Evolutionary conservation across 2,329 filamentous ascomycete species (phyloP), one percentile per base, ranked within the genome.

Genomic region (Purpureocillium takamizusanense): DNA sequence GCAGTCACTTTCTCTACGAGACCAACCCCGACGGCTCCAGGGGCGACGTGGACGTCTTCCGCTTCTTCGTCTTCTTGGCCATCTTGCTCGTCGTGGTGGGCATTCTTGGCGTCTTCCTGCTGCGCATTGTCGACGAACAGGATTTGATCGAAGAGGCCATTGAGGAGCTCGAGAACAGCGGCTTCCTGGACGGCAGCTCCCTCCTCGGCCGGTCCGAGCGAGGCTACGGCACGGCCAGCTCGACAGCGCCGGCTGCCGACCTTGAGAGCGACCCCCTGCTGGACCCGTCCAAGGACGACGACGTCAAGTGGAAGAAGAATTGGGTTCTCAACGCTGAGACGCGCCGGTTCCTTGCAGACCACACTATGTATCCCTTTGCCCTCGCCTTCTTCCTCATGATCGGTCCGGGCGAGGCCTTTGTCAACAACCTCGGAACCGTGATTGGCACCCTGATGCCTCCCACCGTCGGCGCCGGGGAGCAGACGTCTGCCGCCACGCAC

Each of bases 371-470:
- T 90, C 85, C 81, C 56, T 82, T 98, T 48, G 87, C 90, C 0
- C 67, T 81, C 1, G 89, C 88, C 15, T 97, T 98, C 63, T 86
- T 97, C 60, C 74, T 97, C 45, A 86, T 95, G 50, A 86, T 89
- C 38, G 92, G 92, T 0, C 90, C 92, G 0, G 90, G 89, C n/a
- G 92, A 98, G 62, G 86, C 90, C 10, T 98, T 95, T 59, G 88
- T 97, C 63, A 98, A 97, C 65, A 98, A 97, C 52, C 69, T 98
- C 9, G 92, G 92, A 28, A 95, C 89, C 17, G 82, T 98, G 44
- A 89, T 97, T 50, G 83, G 85, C 48, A 94, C 90, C 0, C 69
- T 95, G 4, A 86, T 85, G 33, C 74, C 74, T 12, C 79, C 77
- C 7, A 55, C 70, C 14, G 57, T 65, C 33, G 57, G 61, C 35